phyloP scores from a whole-genome alignment of 2,329 filamentous ascomycete genomes.

The Stagonosporopsis tanaceti region DNA sequence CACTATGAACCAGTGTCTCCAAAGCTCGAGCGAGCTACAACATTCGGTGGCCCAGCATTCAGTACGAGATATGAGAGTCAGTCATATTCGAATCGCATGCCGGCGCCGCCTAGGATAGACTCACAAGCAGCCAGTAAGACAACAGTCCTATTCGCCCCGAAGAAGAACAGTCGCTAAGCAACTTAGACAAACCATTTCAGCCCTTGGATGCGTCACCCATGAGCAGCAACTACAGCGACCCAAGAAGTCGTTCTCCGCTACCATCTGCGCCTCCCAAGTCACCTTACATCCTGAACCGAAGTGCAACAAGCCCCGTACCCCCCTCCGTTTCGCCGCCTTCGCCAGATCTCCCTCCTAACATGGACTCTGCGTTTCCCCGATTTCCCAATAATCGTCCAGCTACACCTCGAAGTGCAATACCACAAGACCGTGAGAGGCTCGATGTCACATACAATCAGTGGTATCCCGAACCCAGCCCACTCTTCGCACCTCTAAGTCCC shows the following conservation, averaged over 20 bases:
- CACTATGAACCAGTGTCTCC: slow-evolving; percentile 20
- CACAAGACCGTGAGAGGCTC: slow-evolving; percentile 32
- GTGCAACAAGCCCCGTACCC: slow-evolving; percentile 45
- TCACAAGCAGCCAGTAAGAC: slow-evolving; percentile 66
- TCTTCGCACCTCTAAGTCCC: slow-evolving; percentile 61
- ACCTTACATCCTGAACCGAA: slow-evolving; percentile 45
- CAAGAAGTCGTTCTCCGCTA: slow-evolving; percentile 35
- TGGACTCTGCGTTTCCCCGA: slow-evolving; percentile 63
- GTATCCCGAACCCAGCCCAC: slow-evolving; percentile 45
- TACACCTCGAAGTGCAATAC: slow-evolving; percentile 33
- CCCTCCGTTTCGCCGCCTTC: slow-evolving; percentile 46
- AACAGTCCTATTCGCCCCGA: background rate
- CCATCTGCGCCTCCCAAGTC: slow-evolving; percentile 32
- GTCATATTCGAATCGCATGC: slow-evolving; percentile 52
- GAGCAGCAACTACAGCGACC: slow-evolving; percentile 40
- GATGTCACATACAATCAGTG: slow-evolving; percentile 37
- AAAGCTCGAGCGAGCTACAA: slow-evolving; percentile 45
- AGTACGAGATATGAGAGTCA: slow-evolving; percentile 36
- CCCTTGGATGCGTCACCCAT: slow-evolving; percentile 38
- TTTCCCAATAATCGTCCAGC: slow-evolving; percentile 56
- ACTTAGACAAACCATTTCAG: slow-evolving; percentile 47
- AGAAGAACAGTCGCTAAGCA: background rate
- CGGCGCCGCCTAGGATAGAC: slow-evolving; percentile 64
- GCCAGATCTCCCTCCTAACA: slow-evolving; percentile 42
- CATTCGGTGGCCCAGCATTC: slow-evolving; percentile 39